A percentile compares a stretch with the other conserved stretches of the same genome.
These are phyloP conservation scores for Coemansia sp. DNA, from an alignment of 192 early-diverging fungal genomes.

Conservation along the genomic window DNA sequence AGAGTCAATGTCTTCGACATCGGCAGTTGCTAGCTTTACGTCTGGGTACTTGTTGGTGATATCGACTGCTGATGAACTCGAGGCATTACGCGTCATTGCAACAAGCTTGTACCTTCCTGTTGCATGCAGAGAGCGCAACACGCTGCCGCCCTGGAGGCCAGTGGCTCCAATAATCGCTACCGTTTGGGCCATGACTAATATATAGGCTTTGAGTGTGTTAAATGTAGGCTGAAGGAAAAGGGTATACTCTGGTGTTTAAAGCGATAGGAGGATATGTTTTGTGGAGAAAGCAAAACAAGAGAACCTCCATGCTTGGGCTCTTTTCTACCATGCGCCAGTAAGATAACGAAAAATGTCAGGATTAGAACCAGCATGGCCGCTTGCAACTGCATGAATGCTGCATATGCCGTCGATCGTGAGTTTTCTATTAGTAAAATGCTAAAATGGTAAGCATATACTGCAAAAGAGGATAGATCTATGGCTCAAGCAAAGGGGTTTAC, in stretches of 20 bases:
- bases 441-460: too few species aligned
- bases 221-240: background rate
- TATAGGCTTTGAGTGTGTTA: background rate
- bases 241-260: background rate
- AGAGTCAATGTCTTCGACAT: slow-evolving; percentile 17
- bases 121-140: slow-evolving; percentile 22
- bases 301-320: too few species aligned
- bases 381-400: too few species aligned
- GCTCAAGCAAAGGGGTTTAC: too few species aligned
- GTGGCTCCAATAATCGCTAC: slow-evolving; percentile 31
- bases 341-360: too few species aligned
- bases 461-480: too few species aligned
- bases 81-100: slow-evolving; percentile 17
- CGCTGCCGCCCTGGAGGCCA: slow-evolving; percentile 36
- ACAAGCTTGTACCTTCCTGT: slow-evolving; percentile 24
- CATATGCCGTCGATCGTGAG: too few species aligned
- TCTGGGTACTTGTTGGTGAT: slow-evolving; percentile 17
- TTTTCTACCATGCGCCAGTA: too few species aligned
- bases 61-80: background rate
- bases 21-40: slow-evolving; percentile 16
- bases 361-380: too few species aligned
- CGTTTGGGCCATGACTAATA: slow-evolving; percentile 11
- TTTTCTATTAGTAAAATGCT: too few species aligned
- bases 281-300: too few species aligned
- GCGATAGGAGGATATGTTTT: too few species aligned